Conservation (phyloP, 306 rosid genomes). For the Macrotyloma uniflorum region DNA sequence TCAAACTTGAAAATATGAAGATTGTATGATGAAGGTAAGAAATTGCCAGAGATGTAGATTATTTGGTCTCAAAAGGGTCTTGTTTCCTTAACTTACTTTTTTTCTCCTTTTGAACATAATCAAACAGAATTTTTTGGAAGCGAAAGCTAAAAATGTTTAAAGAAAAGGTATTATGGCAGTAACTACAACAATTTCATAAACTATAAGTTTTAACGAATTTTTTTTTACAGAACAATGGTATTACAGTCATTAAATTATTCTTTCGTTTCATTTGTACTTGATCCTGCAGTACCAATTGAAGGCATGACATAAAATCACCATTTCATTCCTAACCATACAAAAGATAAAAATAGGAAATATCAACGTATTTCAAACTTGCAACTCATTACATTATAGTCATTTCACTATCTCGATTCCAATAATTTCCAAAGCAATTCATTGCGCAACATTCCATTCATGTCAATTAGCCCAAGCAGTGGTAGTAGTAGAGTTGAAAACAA, state of each 20-base stretch:
- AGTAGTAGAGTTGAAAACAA: conserved; percentile 14
- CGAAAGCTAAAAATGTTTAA: background rate
- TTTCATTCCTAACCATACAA: conserved; percentile 17
- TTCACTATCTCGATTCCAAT: background rate
- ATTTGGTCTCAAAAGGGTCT: background rate
- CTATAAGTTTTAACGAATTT: background rate
- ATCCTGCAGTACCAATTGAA: background rate
- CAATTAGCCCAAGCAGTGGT: background rate
- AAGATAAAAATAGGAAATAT: background rate
- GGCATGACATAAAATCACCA: conserved; percentile 1
- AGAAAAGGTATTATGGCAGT: background rate
- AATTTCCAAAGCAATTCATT: background rate
- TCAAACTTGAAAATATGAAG: background rate
- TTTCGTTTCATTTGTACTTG: background rate
- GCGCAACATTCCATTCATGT: background rate
- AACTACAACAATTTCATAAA: background rate
- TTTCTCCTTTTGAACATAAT: background rate
- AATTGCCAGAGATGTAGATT: background rate
- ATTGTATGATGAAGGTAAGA: background rate
- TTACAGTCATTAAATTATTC: background rate
- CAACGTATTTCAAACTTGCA: background rate
- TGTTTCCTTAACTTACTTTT: background rate
- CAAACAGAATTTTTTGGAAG: conserved; percentile 4
- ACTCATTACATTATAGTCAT: background rate
- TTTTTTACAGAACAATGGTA: background rate